These are phyloP conservation scores for Hortiboletus campestris DNA, from an alignment of 768 basidiomycete genomes.

Conservation along the genomic window DNA sequence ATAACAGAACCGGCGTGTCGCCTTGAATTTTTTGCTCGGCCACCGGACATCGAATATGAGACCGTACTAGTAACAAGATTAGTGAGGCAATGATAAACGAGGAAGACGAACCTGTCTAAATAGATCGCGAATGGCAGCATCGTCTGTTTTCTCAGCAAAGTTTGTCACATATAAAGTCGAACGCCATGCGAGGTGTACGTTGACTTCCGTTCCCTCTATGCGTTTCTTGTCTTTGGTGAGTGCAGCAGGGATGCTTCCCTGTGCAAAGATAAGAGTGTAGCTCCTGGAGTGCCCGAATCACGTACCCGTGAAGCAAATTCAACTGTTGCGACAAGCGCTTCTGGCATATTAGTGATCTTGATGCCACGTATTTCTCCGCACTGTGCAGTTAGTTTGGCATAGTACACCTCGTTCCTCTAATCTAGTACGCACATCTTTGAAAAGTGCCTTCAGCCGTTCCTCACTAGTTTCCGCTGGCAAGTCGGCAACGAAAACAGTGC, in stretches of 20 bases:
- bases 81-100: neutral
- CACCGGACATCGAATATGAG: constrained; percentile 91
- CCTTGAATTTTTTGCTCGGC: constrained; percentile 98
- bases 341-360: constrained; percentile 64
- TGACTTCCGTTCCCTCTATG: constrained; percentile 69
- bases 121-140: constrained; percentile 66
- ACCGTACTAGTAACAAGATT: constrained; percentile 62
- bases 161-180: constrained; percentile 96
- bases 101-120: constrained; percentile 65
- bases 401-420: neutral
- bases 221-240: constrained; percentile 95
- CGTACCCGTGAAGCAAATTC: constrained; percentile 71
- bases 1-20: constrained; percentile 88
- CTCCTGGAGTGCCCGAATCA: neutral
- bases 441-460: constrained; percentile 66
- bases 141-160: constrained; percentile 85
- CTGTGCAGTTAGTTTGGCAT: constrained; percentile 41
- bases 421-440: constrained; percentile 71
- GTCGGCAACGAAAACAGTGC: constrained; percentile 84
- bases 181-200: constrained; percentile 89
- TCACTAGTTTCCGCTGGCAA: constrained; percentile 57
- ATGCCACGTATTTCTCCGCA: constrained; percentile 86
- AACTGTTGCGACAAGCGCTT: constrained; percentile 73
- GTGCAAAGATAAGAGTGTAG: neutral
- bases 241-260: constrained; percentile 84